Base-by-base conservation (phyloP, 2,329 filamentous ascomycete species). In the Cytospora piceicola region DNA sequence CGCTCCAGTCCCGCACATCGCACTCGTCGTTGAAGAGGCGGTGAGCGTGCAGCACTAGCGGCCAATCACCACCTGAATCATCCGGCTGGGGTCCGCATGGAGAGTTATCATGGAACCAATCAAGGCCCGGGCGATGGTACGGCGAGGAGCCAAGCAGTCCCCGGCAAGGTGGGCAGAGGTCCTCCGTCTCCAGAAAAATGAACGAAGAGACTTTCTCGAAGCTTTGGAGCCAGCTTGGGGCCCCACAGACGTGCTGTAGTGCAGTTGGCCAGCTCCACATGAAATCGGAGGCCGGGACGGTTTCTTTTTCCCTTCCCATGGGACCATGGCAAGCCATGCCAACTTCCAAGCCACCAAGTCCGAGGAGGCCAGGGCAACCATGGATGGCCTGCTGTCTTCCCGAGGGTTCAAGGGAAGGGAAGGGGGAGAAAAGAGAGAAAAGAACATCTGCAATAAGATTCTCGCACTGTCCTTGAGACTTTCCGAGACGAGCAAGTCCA, bases 11-110 rank as follows among this genome's bases (percentile, higher is more conserved):
- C 65, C 56, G 67, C 65, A 67, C 60, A 62, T 63, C 61, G 56
- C 61, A 57, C 61, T 63, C 61, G 61, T 63, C 68, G 66, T 62
- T 61, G 64, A 74, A 74, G 72, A 73, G 70, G 73, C 73, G 73
- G 73, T 74, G 73, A 74, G 72, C 66, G 59, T 63, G 61, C 61
- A 63, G 61, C 61, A 63, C 61, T 63, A 63, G 61, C 61, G 61
- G 61, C 61, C 61, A 63, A 63, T 63, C 61, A 54, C 61, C 39
- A 63, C 61, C 55, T 63, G 61, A 57, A 63, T 63, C 61, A 63
- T 49, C 46, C 46, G 61, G 57, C 61, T 20, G n/a, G 46, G 46
- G 46, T 49, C 46, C 46, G 57, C 57, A 52, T 57, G 61, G 57
- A 57, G 49, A 55, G 51, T 30, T 29, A 57, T 56, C 30, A 53